Base-by-base conservation (phyloP, 2,329 filamentous ascomycete genomes). In the Paecilomyces formosus region DNA sequence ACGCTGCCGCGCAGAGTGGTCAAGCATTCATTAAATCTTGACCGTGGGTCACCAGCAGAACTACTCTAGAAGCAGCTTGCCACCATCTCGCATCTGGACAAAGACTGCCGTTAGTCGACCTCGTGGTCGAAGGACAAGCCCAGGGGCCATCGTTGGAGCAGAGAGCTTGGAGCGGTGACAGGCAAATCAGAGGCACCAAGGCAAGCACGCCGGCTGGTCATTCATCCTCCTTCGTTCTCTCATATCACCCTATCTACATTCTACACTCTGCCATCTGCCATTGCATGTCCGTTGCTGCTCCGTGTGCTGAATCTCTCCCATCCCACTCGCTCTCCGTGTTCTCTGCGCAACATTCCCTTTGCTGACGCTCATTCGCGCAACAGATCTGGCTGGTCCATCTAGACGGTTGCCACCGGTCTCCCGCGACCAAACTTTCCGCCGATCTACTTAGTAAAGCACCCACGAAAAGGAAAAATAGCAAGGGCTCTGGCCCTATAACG, bases 111-210 rank as follows among this genome's bases (percentile, higher is more conserved):
- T 26, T 26, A 26, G 24, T 26, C 24, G 8, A 21, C 8, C 21
- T 28, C 8, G 30, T 31, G 30, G 30, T 31, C 30, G 24, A 26
- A 26, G 24, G 24, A 26, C 24, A 26, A 26, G 24, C 18, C 18
- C 49, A 6, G 49, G 49, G 21, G 13, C 18, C 18, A 21, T 18
- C 49, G 49, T 24, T 24, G 49, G 24, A 52, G 18, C 49, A 52
- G 49, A n/a, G 24, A 21, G n/a, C 4, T 9, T 18, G n/a, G n/a
- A 52, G 50, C 50, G 22, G 50, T 21, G 18, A n/a, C 50, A 52
- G 58, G 59, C 64, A 65, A 65, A 66, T 66, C 63, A 66, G 58
- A 60, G 58, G 24, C 45, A 53, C 55, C 51, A 56, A 60, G 62
- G 53, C 57, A 55, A 45, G 57, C 64, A 66, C 63, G 61, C 59